Conservation (phyloP, 2,329 filamentous ascomycete species). For the Pestalotiopsis sp. region DNA sequence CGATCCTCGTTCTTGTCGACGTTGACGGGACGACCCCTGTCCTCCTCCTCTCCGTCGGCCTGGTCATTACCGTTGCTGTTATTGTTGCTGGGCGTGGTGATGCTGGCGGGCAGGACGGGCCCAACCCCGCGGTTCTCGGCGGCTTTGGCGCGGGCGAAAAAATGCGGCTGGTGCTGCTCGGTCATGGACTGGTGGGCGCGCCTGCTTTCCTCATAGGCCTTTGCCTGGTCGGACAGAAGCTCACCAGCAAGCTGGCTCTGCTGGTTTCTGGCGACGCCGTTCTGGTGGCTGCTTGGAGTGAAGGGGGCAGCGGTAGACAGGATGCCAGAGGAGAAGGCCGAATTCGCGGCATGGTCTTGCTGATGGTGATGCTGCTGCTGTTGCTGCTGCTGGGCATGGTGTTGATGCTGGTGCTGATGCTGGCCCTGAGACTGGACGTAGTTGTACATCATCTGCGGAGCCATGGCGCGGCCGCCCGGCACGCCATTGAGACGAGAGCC, state of each 20-base stretch:
- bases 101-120: constrained; percentile 50
- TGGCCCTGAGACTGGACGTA: constrained; percentile 42
- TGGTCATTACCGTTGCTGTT: constrained; percentile 48
- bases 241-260: constrained; percentile 60
- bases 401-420: constrained; percentile 54
- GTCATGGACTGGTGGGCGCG: constrained; percentile 73
- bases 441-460: constrained; percentile 67
- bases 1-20: constrained; percentile 68
- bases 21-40: constrained; percentile 65
- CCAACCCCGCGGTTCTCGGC: constrained; percentile 70
- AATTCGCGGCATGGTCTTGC: constrained; percentile 64
- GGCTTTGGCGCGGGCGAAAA: constrained; percentile 74
- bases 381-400: constrained; percentile 64
- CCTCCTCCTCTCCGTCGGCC: constrained; percentile 57
- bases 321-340: constrained; percentile 64
- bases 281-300: constrained; percentile 56
- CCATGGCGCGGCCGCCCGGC: constrained; percentile 58
- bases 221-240: constrained; percentile 89
- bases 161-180: constrained; percentile 66
- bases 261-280: constrained; percentile 54
- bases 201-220: constrained; percentile 76
- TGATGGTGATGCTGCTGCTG: constrained; percentile 65
- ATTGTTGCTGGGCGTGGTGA: constrained; percentile 14
- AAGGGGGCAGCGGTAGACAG: constrained; percentile 68
- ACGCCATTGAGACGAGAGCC: constrained; percentile 77